Evolutionary conservation across 2,329 filamentous ascomycete species (phyloP), one percentile per base, ranked within the genome.

Genomic region (Colletotrichum brevisporum): DNA sequence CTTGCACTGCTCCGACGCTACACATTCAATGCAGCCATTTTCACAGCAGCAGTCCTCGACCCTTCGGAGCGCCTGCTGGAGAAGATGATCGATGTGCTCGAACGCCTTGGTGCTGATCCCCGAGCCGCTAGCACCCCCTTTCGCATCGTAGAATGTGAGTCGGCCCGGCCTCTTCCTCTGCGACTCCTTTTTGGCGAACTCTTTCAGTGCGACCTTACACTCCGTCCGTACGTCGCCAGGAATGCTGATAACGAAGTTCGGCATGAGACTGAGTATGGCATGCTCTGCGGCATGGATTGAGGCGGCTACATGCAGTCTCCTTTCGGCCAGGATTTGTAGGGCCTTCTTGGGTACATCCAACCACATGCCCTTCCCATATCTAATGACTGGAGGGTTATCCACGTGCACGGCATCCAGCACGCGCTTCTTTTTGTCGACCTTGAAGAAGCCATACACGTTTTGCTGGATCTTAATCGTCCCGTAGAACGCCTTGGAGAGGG

Each of bases 261-360:
- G 95, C 83, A 98, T 90, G 2, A 98, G 85, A 47, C 89, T 92
- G 71, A 98, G 88, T 26, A 98, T 85, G 0, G 95, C 94, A 78
- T 99, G 96, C 80, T 98, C 94, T 2, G 96, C 95, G 0, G 95
- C 95, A 77, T 98, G 96, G 67, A 99, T 98, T 0, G 93, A 94
- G 0, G 92, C 96, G 0, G 94, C 95, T 10, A 95, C 87, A 77
- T 98, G 94, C 39, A 98, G 84, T 0, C 90, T 85, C 8, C 91
- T 85, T 0, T 87, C 87, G 48, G 91, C 87, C 1, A 99, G 86
- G 50, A 98, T 94, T 15, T 94, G 89, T 6, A 98, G 87, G 0
- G 94, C 94, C 1, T 79, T 80, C 70, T 90, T 91, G 0, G 96
- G 95, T 2, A 99, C 90, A 77, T 98, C 95, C 15, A 98, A 88